Base-by-base conservation (phyloP, 305 asterid genomes). In the Rubia occidens region DNA sequence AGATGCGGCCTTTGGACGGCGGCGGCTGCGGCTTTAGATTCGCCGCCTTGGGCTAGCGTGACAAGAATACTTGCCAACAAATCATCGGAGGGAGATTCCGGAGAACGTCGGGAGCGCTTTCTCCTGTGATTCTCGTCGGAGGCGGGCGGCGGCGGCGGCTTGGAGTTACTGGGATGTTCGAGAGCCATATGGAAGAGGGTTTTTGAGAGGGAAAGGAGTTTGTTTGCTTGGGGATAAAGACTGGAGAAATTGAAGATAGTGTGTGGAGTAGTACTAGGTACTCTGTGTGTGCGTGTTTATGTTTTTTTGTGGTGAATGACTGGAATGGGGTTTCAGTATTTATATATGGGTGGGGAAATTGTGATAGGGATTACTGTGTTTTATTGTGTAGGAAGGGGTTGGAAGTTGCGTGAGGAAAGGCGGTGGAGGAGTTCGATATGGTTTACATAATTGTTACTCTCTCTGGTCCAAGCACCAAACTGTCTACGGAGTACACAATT, bases 41-140 rank as follows among this genome's bases (percentile, higher is more conserved):
- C 68, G 76, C 85, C 84, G 72, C 83, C 60, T 8, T 54, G 82
- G 11, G 88, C 86, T 44, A 87, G 90, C 88, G 80, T 78, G 75
- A 87, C 80, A 0, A 87, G 88, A 47, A 88, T 83, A 10, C 67
- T 71, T 53, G 94, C 94, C 24, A 87, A 73, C 9, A 83, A 75
- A 67, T 85, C 88, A 0, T 87, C 88, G 9, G 58, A 5, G 78
- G 82, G 39, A 6, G 61, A 14, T 1, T 17, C 39, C 20, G 26
- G 20, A 11, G 69, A 49, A 1, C 83, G 87, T 60, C 78, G 82
- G 0, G 91, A 70, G 21, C 89, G 85, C 60, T 83, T 87, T 0
- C 84, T 43, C 78, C 78, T 80, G 6, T 0, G 6, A 9, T 26
- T 58, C 11, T 54, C 72, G 0, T 39, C 64, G 64, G 37, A 11